A percentile compares a stretch with the other conserved stretches of the same genome.
These are phyloP conservation scores for Auriscalpium microsporum DNA, from an alignment of 768 basidiomycete genomes.

Conservation along the genomic window DNA sequence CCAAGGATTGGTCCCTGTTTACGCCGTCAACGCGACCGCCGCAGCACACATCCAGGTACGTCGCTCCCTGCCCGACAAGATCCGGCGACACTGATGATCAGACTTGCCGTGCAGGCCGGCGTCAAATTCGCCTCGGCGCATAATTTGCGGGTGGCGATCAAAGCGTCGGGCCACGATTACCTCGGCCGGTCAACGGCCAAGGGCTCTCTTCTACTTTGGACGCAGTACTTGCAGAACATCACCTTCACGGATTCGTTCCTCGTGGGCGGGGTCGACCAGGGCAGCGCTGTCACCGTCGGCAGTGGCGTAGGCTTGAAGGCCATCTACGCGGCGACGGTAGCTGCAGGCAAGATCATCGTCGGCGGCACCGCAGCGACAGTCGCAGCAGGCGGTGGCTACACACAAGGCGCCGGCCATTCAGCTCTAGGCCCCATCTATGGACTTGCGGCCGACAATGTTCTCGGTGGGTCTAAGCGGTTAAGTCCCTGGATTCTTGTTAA, in stretches of 20 bases:
- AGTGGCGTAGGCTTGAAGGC: conserved; percentile 16
- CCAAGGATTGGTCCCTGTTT: conserved; percentile 11
- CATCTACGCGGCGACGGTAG: conserved; percentile 13
- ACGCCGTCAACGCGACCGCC: conserved; percentile 11
- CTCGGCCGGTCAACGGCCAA: conserved; percentile 38
- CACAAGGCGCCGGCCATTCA: conserved; percentile 20
- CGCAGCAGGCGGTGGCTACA: conserved; percentile 16
- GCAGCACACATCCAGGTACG: conserved; percentile 9
- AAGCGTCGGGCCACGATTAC: conserved; percentile 32
- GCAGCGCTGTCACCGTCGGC: conserved; percentile 19
- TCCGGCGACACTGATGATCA: background rate
- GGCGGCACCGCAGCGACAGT: conserved; percentile 19
- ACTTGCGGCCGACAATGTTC: conserved; percentile 19
- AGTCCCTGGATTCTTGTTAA: background rate
- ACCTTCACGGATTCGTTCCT: conserved; percentile 21
- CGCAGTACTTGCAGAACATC: conserved; percentile 28
- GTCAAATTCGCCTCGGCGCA: conserved; percentile 23
- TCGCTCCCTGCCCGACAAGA: background rate
- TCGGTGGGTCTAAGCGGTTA: conserved; percentile 5
- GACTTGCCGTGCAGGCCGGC: conserved; percentile 17
- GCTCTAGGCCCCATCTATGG: conserved; percentile 16
- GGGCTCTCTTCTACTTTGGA: conserved; percentile 34
- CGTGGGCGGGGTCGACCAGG: conserved; percentile 15
- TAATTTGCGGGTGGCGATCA: conserved; percentile 25
- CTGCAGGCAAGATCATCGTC: conserved; percentile 14